These are phyloP conservation scores for Diaporthe longicolla DNA, from an alignment of 2,329 filamentous ascomycete species.

Conservation along the genomic window DNA sequence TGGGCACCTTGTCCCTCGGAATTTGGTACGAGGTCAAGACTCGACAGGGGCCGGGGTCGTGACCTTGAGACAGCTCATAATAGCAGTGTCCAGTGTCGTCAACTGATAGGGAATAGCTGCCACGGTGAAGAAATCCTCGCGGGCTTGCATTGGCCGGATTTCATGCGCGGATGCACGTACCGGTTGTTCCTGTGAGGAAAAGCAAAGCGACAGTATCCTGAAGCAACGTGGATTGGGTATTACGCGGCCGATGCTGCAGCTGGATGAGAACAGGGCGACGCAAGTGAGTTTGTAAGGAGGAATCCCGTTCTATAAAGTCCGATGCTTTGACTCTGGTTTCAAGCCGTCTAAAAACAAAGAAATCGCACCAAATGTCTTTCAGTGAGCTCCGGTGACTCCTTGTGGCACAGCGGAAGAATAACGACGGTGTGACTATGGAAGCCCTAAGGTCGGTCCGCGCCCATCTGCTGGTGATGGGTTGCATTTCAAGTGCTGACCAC, in stretches of 20 bases:
- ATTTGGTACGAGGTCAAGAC: background rate
- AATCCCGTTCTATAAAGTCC: background rate
- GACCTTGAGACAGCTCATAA: slow-evolving; percentile 11
- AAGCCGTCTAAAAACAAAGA: background rate
- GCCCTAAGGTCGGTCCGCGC: background rate
- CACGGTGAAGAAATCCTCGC: no score
- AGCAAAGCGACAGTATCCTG: background rate
- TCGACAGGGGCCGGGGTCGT: background rate
- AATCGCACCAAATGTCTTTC: background rate
- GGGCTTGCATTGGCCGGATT: background rate
- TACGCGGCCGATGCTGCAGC: background rate
- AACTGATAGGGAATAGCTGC: background rate
- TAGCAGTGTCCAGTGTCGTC: background rate
- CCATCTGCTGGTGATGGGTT: background rate
- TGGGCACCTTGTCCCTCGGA: background rate
- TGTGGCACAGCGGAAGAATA: background rate
- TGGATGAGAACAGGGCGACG: background rate
- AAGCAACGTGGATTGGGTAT: background rate
- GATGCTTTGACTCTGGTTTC: background rate
- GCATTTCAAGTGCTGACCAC: background rate
- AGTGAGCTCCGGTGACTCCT: background rate
- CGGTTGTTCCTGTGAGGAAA: background rate
- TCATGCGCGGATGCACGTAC: background rate
- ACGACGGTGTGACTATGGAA: background rate
- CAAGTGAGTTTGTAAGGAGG: background rate